Evolutionary conservation across 306 rosid species (phyloP).

Genomic region (Acmispon strigosus): DNA sequence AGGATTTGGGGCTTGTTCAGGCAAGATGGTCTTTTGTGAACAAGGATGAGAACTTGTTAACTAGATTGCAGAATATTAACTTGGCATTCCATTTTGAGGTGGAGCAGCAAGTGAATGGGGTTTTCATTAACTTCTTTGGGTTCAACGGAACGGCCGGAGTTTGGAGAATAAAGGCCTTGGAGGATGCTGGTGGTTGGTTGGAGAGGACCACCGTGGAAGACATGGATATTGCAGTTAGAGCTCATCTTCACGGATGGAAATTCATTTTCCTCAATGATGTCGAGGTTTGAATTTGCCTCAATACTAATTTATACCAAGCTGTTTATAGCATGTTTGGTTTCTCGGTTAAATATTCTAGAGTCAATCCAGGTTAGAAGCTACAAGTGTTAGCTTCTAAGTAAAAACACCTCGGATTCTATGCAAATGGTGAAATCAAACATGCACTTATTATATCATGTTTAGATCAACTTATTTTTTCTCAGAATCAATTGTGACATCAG

Average conservation of each 20-base stretch:
- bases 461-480: too few relatives aligned
- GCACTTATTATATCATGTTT: too few relatives aligned
- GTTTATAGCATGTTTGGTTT: background rate
- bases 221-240: constrained; percentile 93
- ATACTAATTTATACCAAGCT: background rate
- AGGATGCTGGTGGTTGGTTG: constrained; percentile 90
- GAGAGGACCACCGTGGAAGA: constrained; percentile 96
- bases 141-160: constrained; percentile 98
- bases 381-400: too few relatives aligned
- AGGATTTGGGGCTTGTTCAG: constrained; percentile 74
- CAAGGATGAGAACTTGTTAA: constrained; percentile 76
- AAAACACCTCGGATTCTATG: too few relatives aligned
- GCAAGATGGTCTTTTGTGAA: constrained; percentile 99
- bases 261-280: constrained; percentile 90
- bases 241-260: constrained; percentile 96
- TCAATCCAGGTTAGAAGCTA: too few relatives aligned
- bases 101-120: constrained; percentile 84
- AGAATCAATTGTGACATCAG: too few relatives aligned
- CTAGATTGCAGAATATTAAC: constrained; percentile 83
- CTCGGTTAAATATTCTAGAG: too few relatives aligned
- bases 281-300: constrained; percentile 51
- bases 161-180: constrained; percentile 84
- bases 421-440: too few relatives aligned
- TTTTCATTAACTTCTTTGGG: constrained; percentile 78
- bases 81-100: constrained; percentile 91